Conservation (phyloP, 306 rosid genomes). For the Corylus heterophylla region DNA sequence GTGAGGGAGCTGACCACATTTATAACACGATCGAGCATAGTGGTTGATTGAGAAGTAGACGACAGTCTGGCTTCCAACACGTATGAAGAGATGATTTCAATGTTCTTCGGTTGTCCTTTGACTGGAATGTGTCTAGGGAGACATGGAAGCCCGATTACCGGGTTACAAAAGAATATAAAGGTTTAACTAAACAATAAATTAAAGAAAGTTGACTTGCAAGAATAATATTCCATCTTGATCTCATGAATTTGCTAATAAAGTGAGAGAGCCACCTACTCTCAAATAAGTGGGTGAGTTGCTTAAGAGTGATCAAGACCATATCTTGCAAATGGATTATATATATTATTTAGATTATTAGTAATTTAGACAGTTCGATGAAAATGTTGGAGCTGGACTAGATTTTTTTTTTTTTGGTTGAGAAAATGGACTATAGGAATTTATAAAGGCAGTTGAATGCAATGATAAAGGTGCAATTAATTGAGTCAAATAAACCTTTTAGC, state of each 20-base stretch:
- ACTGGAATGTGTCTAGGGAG: constrained; percentile 11
- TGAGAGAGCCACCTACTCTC: too few species aligned
- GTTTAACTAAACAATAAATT: not conserved
- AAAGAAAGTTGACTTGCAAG: not conserved
- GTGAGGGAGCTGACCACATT: constrained; percentile 16
- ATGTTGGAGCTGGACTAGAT: too few species aligned
- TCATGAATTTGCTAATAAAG: too few species aligned
- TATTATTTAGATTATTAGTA: too few species aligned
- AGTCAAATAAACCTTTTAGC: not conserved
- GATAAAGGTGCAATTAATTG: not conserved
- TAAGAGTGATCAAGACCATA: too few species aligned
- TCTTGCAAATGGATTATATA: too few species aligned
- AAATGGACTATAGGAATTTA: not conserved
- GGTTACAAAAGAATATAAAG: not conserved
- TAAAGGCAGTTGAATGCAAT: not conserved
- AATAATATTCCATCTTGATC: not conserved
- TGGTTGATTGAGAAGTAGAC: not conserved
- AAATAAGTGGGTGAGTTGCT: too few species aligned
- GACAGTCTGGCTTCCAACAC: not conserved
- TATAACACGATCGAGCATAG: constrained; percentile 6
- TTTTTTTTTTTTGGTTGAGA: too few species aligned
- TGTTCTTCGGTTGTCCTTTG: not conserved
- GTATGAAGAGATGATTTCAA: not conserved
- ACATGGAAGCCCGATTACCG: constrained; percentile 14
- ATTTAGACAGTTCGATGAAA: too few species aligned